These are phyloP conservation scores for Nephromyces sp. DNA, from an alignment of 169 alveolate genomes.

Conservation along the genomic window DNA sequence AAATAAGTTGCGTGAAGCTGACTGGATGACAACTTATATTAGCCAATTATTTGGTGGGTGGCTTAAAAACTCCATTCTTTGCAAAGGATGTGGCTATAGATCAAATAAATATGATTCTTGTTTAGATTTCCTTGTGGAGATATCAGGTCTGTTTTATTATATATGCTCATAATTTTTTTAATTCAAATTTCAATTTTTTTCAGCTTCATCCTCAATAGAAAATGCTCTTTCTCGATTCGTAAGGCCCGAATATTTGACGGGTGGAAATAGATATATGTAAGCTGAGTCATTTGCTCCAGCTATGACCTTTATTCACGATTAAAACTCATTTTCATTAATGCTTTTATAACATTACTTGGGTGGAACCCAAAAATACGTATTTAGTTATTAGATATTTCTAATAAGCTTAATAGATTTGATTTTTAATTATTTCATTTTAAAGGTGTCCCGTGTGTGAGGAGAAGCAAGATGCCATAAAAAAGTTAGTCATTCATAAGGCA, in stretches of 20 bases:
- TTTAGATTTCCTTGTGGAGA: conserved; percentile 43
- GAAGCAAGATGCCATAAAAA: not conserved
- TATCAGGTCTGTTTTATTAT: conserved; percentile 20
- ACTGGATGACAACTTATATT: conserved; percentile 39
- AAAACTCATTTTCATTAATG: too few relatives aligned
- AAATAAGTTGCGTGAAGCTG: conserved; percentile 35
- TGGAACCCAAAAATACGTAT: too few relatives aligned
- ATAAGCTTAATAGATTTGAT: not conserved
- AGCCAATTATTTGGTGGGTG: conserved; percentile 52
- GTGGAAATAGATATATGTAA: conserved; percentile 44
- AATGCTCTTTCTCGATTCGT: conserved; percentile 41
- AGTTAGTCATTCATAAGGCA: not conserved
- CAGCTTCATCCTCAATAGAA: conserved; percentile 30
- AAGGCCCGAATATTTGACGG: conserved; percentile 35
- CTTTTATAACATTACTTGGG: too few relatives aligned
- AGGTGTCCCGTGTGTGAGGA: not conserved
- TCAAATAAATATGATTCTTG: conserved; percentile 43
- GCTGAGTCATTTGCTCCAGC: too few relatives aligned
- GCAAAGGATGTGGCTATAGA: conserved; percentile 30
- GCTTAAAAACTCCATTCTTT: conserved; percentile 39
- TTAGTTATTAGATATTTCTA: too few relatives aligned
- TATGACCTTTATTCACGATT: too few relatives aligned
- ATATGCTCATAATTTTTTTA: not conserved
- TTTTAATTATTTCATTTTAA: not conserved
- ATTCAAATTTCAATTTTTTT: not conserved